Conservation (phyloP, 352 stramenopile genomes). For the Pythium grandisporangium region DNA sequence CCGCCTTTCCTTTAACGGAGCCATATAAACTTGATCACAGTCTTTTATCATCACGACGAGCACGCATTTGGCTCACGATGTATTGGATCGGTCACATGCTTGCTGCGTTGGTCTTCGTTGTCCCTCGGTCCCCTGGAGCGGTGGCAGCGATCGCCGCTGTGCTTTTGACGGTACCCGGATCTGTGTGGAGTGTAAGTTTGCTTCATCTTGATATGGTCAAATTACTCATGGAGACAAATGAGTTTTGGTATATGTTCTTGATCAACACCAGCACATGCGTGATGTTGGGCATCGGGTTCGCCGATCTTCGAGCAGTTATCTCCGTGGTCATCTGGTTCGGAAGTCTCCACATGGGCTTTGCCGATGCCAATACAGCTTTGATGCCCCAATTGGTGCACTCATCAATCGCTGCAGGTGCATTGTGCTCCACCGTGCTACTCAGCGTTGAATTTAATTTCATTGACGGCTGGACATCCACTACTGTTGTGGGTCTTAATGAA, state of each 20-base stretch:
- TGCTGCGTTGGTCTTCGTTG: background rate
- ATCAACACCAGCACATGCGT: conserved; percentile 5
- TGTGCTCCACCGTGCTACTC: conserved; percentile 8
- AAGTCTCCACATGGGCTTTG: conserved; percentile 8
- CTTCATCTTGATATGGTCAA: conserved; percentile 2
- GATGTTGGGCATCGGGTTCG: conserved; percentile 4
- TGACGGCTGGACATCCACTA: background rate
- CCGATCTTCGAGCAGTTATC: conserved; percentile 2
- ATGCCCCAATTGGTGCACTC: background rate
- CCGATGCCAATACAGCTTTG: conserved; percentile 15
- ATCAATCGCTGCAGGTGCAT: conserved; percentile 1
- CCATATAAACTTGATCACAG: background rate
- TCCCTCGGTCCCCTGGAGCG: background rate
- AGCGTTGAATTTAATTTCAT: conserved; percentile 5
- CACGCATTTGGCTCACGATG: background rate
- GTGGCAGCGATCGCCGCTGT: background rate
- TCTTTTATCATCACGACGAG: background rate
- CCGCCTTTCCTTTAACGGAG: background rate
- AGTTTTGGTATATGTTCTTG: conserved; percentile 12
- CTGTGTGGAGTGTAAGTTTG: background rate
- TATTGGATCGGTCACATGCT: background rate
- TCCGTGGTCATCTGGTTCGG: conserved; percentile 6
- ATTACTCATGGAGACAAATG: conserved; percentile 1
- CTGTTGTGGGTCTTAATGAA: background rate
- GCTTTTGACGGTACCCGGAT: background rate